Percentiles rank a stretch among this genome's conserved stretches.
These are phyloP conservation scores for Pseudoneurospora amorphoporcata DNA, from an alignment of 495 filamentous ascomycete species.

Conservation along the genomic window DNA sequence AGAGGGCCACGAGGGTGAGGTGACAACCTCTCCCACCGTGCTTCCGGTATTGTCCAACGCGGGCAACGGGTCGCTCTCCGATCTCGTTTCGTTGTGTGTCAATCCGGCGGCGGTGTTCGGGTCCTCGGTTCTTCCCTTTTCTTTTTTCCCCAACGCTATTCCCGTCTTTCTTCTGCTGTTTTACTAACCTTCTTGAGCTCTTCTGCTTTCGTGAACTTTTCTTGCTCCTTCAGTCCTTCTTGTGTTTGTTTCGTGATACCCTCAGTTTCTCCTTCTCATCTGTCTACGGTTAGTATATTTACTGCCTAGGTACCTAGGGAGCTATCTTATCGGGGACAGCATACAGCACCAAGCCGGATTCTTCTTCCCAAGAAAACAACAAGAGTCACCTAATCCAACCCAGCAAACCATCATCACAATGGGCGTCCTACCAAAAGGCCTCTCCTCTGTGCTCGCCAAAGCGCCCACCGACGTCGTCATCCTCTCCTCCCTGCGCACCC, in stretches of 20 bases:
- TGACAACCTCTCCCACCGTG: background rate
- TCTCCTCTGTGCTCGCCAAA: conserved; percentile 71
- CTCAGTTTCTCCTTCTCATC: background rate
- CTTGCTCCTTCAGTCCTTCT: background rate
- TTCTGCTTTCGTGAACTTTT: background rate
- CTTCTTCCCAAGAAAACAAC: background rate
- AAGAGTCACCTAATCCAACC: background rate
- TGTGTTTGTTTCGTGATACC: background rate
- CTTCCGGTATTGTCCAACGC: background rate
- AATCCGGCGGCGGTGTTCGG: background rate
- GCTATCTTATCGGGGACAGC: background rate
- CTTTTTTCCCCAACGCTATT: background rate
- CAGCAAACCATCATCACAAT: conserved; percentile 8
- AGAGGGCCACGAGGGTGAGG: background rate
- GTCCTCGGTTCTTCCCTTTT: background rate
- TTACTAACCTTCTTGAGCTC: background rate
- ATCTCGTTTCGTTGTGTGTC: background rate
- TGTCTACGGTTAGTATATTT: background rate
- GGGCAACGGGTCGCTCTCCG: background rate
- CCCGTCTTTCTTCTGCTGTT: background rate
- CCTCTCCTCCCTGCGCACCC: conserved; percentile 77
- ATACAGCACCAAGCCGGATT: background rate
- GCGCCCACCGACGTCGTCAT: conserved; percentile 76
- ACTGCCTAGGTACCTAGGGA: background rate
- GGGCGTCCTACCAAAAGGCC: conserved; percentile 38